A percentile compares a stretch with the other conserved stretches of the same genome.
These are phyloP conservation scores for Actinomortierella ambigua DNA, from an alignment of 371 early-diverging fungal genomes.

Conservation along the genomic window DNA sequence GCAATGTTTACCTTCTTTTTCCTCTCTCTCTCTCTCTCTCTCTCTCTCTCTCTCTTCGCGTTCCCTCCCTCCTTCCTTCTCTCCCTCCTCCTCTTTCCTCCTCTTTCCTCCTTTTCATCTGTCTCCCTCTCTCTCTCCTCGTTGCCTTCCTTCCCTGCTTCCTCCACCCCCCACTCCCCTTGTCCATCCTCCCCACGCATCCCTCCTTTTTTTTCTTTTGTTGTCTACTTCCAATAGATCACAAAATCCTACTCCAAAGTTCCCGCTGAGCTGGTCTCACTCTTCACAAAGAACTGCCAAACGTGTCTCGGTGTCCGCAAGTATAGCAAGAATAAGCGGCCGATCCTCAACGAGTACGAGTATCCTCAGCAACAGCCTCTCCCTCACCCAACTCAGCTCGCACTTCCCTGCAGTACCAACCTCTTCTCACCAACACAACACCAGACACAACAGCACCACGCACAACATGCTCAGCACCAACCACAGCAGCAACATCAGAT, in stretches of 20 bases:
- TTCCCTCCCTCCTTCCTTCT: background rate
- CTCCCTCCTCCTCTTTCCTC: background rate
- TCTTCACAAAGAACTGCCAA: slow-evolving; percentile 46
- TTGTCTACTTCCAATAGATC: slow-evolving; percentile 15
- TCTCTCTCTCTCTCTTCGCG: background rate
- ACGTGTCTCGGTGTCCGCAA: slow-evolving; percentile 44
- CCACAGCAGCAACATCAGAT: slow-evolving; percentile 19
- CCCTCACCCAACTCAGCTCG: slow-evolving; percentile 16
- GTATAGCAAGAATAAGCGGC: slow-evolving; percentile 46
- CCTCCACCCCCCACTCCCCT: background rate
- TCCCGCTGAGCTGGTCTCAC: slow-evolving; percentile 41
- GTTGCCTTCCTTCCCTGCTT: background rate
- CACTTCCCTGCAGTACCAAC: slow-evolving; percentile 5
- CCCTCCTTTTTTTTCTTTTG: background rate
- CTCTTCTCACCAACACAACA: slow-evolving; percentile 12
- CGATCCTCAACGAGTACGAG: slow-evolving; percentile 33
- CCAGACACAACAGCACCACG: slow-evolving; percentile 14
- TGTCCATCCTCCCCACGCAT: background rate
- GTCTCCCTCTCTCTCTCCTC: background rate
- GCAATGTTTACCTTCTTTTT: slow-evolving; percentile 1
- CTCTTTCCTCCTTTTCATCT: slow-evolving; percentile 2
- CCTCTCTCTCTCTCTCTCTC: background rate
- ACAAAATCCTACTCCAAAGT: slow-evolving; percentile 46
- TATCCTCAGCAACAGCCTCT: slow-evolving; percentile 23
- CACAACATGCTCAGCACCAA: slow-evolving; percentile 8